phyloP scores from a whole-genome alignment of 108 stramenopile species.

The Nitzschia sp. region DNA sequence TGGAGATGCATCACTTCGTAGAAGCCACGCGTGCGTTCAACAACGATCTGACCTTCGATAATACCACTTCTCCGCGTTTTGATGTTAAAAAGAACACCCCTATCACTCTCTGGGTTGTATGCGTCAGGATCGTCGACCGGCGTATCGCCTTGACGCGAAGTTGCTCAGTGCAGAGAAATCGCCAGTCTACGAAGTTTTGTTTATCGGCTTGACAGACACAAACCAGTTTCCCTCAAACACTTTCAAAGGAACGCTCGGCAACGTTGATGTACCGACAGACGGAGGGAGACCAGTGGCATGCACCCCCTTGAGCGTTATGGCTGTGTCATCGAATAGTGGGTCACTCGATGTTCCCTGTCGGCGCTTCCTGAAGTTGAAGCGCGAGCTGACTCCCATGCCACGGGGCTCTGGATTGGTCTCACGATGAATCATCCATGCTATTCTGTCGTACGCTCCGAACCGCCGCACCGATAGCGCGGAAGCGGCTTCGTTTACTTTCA shows the following conservation, averaged over 20 bases:
- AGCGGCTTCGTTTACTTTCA: not conserved
- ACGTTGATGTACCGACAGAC: not conserved
- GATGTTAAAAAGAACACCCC: not conserved
- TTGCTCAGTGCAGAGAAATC: not conserved
- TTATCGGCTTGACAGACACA: constrained; percentile 16
- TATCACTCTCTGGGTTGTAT: no score
- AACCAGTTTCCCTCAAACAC: constrained; percentile 31
- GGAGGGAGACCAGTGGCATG: constrained; percentile 2
- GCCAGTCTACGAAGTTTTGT: not conserved
- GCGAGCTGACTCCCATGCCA: not conserved
- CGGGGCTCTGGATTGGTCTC: constrained; percentile 1
- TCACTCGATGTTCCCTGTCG: constrained; percentile 3
- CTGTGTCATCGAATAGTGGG: constrained; percentile 4
- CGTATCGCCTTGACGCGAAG: not conserved
- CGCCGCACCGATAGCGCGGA: constrained; percentile 13
- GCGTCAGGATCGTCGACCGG: no score
- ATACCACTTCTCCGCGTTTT: not conserved
- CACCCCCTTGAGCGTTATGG: constrained; percentile 20
- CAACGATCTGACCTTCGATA: not conserved
- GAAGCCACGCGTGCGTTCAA: constrained; percentile 1
- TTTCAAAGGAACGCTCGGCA: constrained; percentile 15
- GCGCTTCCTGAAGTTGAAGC: constrained; percentile 31
- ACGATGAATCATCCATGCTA: not conserved
- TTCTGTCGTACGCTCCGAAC: constrained; percentile 15
- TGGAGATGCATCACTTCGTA: constrained; percentile 24